Base-by-base conservation (phyloP, 345 rosid species). In the Clarkia xantiana region DNA sequence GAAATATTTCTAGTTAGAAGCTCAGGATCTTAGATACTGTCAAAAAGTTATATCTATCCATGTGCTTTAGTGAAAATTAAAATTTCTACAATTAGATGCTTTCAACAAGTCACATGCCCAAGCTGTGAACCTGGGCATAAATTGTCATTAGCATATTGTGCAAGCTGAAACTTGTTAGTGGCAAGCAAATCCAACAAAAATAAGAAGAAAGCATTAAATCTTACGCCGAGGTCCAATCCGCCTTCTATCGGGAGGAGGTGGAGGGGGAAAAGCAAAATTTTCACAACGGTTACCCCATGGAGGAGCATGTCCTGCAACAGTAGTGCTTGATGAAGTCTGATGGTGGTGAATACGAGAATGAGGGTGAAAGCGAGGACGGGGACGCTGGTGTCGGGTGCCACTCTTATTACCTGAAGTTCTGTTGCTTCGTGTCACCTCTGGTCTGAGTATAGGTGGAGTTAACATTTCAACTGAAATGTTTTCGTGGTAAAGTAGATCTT, bases 161-260 rank as follows among this genome's bases (percentile, higher is more conserved):
- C 6, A 29, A 29, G 36, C 36, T 29, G 36, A 29, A 29, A 1
- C 8, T 29, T 29, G 36, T 29, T 3, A 1, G 1, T 29, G 36
- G 10, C 10, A 2, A 5, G 40, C 17, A 48, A 10, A 4, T 48
- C 40, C 14, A 29, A 10, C 47, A 20, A 51, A 53, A 29, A 10
- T 11, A 4, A 15, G 25, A 42, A 49, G 13, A 9, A 42, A 11
- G 20, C 11, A 14, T 29, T 19, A 40, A 29, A 57, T 65, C 96
- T 80, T 77, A 93, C 99, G 84, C 44, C 95, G 80, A 23, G 99
- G 96, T 53, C 97, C 97, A 2, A 90, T 80, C 74, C 94, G 74
- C 66, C 87, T 93, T 57, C 58, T 80, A 68, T 87, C 95, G 10
- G 94, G 87, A 3, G 97, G 97, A 29, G 99, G 99, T 8, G 99